These are phyloP conservation scores for Antarctomyces pellizariae DNA, from an alignment of 495 filamentous ascomycete species.

Conservation along the genomic window DNA sequence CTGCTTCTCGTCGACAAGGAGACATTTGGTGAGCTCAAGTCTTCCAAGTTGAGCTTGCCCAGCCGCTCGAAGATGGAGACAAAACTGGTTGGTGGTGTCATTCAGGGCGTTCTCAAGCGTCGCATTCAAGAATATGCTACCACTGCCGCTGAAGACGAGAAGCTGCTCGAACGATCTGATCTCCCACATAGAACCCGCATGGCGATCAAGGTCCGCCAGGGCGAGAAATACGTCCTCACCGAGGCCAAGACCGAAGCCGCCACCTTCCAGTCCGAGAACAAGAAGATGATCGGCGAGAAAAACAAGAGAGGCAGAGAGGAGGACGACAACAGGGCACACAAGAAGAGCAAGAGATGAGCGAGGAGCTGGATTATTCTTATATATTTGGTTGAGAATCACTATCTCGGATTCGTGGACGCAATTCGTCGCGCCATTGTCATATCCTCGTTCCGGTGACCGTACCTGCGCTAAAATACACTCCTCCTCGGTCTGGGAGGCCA, in stretches of 20 bases:
- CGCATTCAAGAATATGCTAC: conserved; percentile 34
- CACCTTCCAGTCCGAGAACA: conserved; percentile 10
- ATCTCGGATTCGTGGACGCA: too few relatives aligned
- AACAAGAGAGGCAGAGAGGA: conserved; percentile 19
- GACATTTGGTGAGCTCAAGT: conserved; percentile 16
- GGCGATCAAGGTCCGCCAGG: conserved; percentile 54
- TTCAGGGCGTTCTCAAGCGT: conserved; percentile 13
- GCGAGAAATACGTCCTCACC: conserved; percentile 54
- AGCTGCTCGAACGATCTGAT: conserved; percentile 19
- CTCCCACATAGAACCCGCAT: conserved; percentile 26
- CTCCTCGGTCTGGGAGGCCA: too few relatives aligned
- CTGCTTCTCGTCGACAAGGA: conserved; percentile 16
- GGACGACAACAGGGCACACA: conserved; percentile 8
- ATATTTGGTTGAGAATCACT: not conserved
- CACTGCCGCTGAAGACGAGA: conserved; percentile 34
- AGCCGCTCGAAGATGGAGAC: conserved; percentile 20
- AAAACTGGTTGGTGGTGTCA: conserved; percentile 15
- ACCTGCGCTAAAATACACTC: too few relatives aligned
- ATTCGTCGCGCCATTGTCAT: too few relatives aligned
- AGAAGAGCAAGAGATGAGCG: conserved; percentile 13
- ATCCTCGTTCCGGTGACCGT: too few relatives aligned
- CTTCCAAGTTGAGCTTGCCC: conserved; percentile 16
- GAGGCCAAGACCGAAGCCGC: conserved; percentile 16
- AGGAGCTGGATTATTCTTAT: too few relatives aligned
- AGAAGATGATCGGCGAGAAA: conserved; percentile 11